phyloP scores from a whole-genome alignment of 352 stramenopile genomes.

The Phytopythium cucurbitacearum region DNA sequence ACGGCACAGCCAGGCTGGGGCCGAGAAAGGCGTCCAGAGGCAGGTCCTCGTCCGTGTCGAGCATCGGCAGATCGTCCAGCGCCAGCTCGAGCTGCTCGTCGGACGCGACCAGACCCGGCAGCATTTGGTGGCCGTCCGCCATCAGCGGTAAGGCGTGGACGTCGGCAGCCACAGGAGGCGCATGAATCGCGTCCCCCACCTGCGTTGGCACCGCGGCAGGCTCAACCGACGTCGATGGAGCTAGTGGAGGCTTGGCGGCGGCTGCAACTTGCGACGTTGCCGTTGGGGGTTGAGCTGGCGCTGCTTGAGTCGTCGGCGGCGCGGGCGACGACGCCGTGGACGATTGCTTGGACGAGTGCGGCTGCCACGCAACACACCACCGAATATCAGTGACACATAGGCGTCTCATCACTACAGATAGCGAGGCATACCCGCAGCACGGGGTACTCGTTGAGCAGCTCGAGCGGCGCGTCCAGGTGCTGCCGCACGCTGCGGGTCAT shows the following conservation, averaged over 20 bases:
- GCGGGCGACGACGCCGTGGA: conserved; percentile 13
- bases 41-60: conserved; percentile 66
- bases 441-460: conserved; percentile 63
- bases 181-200: conserved; percentile 9
- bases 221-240: conserved; percentile 1
- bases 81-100: conserved; percentile 71
- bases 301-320: conserved; percentile 3
- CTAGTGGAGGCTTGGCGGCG: not conserved
- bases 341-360: conserved; percentile 25
- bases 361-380: not conserved
- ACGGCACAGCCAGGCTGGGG: conserved; percentile 15
- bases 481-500: conserved; percentile 81
- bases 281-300: not conserved
- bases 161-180: not conserved
- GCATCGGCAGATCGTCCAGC: conserved; percentile 67
- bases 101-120: conserved; percentile 38
- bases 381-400: not conserved
- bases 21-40: conserved; percentile 31
- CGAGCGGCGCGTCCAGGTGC: conserved; percentile 66
- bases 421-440: conserved; percentile 30
- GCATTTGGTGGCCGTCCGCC: conserved; percentile 8
- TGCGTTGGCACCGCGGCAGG: not conserved
- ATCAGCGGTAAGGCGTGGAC: conserved; percentile 16
- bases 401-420: not conserved
- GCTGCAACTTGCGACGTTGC: not conserved